Base-by-base conservation (phyloP, 2,329 filamentous ascomycete genomes). In the Trichophyton simii region DNA sequence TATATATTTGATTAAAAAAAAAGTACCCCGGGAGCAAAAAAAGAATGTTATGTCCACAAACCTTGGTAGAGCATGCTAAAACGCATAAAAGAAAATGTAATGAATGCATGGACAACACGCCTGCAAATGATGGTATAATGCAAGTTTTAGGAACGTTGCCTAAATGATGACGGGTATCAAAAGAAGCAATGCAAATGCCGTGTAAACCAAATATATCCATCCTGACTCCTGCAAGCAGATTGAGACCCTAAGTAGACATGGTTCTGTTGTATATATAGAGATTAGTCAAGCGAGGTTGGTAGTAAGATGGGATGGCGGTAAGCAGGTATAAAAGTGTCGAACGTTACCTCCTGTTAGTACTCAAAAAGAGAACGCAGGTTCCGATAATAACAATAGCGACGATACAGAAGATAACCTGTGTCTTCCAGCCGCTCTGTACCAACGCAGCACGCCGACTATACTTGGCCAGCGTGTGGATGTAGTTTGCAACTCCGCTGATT, bases 341-440 rank as follows among this genome's bases (percentile, higher is more conserved):
- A 28, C 20, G 3, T 25, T 38, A 44, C 11, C 57, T 64, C 15
- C 67, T 68, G 65, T 75, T 71, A 3, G 75, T 77, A 41, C 70
- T 73, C 63, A 78, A 63, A 61, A 78, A 75, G 62, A 78, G 64
- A 25, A 76, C 72, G 66, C 76, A 78, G 62, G 76, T 75, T 7
- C 72, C 76, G 58, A 78, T 65, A 62, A 78, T 78, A 8, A 72
- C 73, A 3, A 68, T 67, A n/a, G 75, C 75, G 7, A 78, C 72
- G 22, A 78, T 65, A 3, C 71, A 71, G 65, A 77, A 76, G n/a
- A 95, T 88, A 48, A 86, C 73, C 72, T 97, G 91, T 42, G 94
- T 97, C 75, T 90, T 92, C 87, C 89, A 94, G 0, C 94, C 94
- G 34, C 85, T 88, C 77, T 99, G 94, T 44, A 99, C 94, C 65